Conservation (phyloP, 2,329 filamentous ascomycete genomes). For the Phyllosticta capitalensis region DNA sequence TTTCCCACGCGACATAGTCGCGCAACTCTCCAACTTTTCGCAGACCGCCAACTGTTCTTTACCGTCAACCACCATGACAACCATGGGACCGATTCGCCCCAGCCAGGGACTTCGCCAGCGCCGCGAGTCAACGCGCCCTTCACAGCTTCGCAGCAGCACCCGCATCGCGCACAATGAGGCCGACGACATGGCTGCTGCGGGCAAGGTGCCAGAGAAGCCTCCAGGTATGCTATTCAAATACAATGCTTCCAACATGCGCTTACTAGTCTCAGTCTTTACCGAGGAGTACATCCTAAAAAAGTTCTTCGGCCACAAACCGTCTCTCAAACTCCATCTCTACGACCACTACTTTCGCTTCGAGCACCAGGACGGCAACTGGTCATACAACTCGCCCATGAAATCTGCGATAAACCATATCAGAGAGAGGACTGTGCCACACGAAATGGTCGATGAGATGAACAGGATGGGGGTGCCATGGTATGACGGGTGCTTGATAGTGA, state of each 20-base stretch:
- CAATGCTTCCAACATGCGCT: background rate
- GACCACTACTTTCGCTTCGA: slow-evolving; percentile 76
- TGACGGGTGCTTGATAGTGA: slow-evolving; percentile 88
- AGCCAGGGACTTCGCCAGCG: slow-evolving; percentile 35
- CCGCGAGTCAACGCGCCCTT: slow-evolving; percentile 34
- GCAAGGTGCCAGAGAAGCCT: slow-evolving; percentile 22
- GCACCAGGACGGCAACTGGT: slow-evolving; percentile 83
- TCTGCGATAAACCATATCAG: slow-evolving; percentile 69
- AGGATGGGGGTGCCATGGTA: slow-evolving; percentile 71
- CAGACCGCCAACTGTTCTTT: background rate
- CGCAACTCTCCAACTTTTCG: background rate
- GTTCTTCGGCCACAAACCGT: slow-evolving; percentile 63
- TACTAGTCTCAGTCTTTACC: slow-evolving; percentile 51
- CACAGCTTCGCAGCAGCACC: slow-evolving; percentile 12
- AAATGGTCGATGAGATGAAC: slow-evolving; percentile 71
- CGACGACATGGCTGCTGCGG: slow-evolving; percentile 20
- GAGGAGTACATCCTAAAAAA: slow-evolving; percentile 75
- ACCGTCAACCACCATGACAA: slow-evolving; percentile 11
- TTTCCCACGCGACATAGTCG: background rate
- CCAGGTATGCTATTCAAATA: slow-evolving; percentile 18
- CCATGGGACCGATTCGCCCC: slow-evolving; percentile 25
- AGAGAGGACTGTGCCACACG: slow-evolving; percentile 72
- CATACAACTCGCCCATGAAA: slow-evolving; percentile 87
- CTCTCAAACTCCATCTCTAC: slow-evolving; percentile 77
- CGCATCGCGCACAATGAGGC: slow-evolving; percentile 17